phyloP scores from a whole-genome alignment of 2,329 filamentous ascomycete species.

The Scytalidium lignicola region DNA sequence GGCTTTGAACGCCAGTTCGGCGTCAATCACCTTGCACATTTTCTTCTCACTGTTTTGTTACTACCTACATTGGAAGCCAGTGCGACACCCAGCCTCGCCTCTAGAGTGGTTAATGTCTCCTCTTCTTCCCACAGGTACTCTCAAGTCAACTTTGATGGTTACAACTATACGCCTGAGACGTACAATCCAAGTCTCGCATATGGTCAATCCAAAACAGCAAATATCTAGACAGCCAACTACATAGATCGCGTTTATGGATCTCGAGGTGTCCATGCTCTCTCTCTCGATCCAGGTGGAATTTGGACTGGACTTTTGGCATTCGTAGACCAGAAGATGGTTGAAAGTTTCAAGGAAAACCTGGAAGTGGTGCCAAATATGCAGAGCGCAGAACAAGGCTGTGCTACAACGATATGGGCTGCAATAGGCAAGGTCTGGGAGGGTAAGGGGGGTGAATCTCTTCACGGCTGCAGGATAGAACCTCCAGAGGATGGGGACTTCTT shows the following conservation, averaged over 20 bases:
- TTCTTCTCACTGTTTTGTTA: constrained; percentile 47
- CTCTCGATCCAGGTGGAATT: constrained; percentile 40
- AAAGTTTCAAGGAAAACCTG: constrained; percentile 3
- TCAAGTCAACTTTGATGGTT: constrained; percentile 35
- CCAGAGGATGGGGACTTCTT: neutral
- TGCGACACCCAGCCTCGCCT: constrained; percentile 34
- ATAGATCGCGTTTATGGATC: constrained; percentile 39
- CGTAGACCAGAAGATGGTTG: constrained; percentile 11
- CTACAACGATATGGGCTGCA: constrained; percentile 37
- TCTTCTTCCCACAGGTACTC: constrained; percentile 36
- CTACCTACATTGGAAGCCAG: constrained; percentile 36
- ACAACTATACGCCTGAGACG: constrained; percentile 26
- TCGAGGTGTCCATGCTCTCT: constrained; percentile 32
- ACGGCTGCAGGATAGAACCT: constrained; percentile 29
- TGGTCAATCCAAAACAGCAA: constrained; percentile 39
- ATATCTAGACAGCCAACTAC: constrained; percentile 40
- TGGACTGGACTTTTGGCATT: constrained; percentile 22
- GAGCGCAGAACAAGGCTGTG: constrained; percentile 31
- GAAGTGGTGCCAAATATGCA: constrained; percentile 8
- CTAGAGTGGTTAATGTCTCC: constrained; percentile 42
- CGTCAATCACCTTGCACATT: constrained; percentile 48
- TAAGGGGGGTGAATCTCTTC: constrained; percentile 42
- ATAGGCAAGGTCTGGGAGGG: constrained; percentile 26
- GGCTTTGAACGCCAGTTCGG: constrained; percentile 48
- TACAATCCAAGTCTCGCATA: constrained; percentile 35